Percentiles rank a stretch among this genome's conserved stretches.
These are phyloP conservation scores for Aspergillus tanneri DNA, from an alignment of 2,329 filamentous ascomycete species.

Conservation along the genomic window DNA sequence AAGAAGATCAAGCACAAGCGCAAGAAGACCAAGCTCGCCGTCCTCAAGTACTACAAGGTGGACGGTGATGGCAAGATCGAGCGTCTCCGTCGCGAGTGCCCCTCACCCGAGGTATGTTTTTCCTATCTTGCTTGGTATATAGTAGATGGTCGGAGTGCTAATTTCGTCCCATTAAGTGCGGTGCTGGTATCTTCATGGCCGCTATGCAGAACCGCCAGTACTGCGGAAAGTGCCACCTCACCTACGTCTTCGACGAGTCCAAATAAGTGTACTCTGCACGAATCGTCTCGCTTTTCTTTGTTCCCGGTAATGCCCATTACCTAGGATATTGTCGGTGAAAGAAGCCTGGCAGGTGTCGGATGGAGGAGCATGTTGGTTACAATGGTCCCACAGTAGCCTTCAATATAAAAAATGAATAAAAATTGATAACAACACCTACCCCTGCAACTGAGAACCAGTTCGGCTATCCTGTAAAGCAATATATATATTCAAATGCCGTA, in stretches of 20 bases:
- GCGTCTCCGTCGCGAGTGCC: conserved; percentile 97
- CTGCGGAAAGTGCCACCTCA: conserved; percentile 73
- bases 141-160: conserved; percentile 33
- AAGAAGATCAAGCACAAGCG: conserved; percentile 99
- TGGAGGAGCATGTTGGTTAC: conserved; percentile 19
- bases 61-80: conserved; percentile 99
- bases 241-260: conserved; percentile 69
- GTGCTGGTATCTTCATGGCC: conserved; percentile 99
- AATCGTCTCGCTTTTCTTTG: conserved; percentile 15
- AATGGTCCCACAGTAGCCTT: conserved; percentile 19
- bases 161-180: conserved; percentile 63
- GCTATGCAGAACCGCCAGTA: conserved; percentile 99
- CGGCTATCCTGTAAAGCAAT: conserved; percentile 7
- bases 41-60: conserved; percentile 99
- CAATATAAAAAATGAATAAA: conserved; percentile 19
- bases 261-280: conserved; percentile 46
- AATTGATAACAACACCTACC: conserved; percentile 11
- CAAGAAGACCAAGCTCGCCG: conserved; percentile 99
- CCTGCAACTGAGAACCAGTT: conserved; percentile 4
- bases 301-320: conserved; percentile 15
- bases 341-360: conserved; percentile 13
- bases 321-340: conserved; percentile 15
- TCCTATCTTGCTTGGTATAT: not conserved
- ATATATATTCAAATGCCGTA: conserved; percentile 7
- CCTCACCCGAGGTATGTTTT: conserved; percentile 74